These are phyloP conservation scores for Phytopythium delawarense DNA, from an alignment of 352 stramenopile genomes.

Conservation along the genomic window DNA sequence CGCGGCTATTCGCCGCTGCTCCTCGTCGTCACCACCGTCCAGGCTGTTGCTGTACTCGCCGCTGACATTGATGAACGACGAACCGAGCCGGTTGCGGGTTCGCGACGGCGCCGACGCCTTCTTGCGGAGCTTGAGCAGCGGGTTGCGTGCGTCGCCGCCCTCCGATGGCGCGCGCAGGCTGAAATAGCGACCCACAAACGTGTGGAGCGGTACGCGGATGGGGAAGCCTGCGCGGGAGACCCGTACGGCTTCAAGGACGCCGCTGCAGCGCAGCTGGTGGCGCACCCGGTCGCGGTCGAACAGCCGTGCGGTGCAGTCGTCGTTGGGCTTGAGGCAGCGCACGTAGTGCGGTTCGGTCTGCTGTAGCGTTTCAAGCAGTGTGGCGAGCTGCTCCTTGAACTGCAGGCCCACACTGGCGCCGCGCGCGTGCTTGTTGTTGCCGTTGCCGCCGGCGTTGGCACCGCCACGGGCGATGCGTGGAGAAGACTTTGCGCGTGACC, in stretches of 20 bases:
- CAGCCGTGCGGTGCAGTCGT: conserved; percentile 46
- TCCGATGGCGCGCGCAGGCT: conserved; percentile 35
- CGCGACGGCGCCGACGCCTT: conserved; percentile 9
- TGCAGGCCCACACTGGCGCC: conserved; percentile 77
- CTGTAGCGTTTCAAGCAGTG: conserved; percentile 65
- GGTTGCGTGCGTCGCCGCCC: conserved; percentile 27
- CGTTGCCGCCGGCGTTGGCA: conserved; percentile 2
- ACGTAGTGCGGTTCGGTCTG: conserved; percentile 86
- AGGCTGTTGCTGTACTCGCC: conserved; percentile 15
- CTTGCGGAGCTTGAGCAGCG: conserved; percentile 33
- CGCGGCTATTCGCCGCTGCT: conserved; percentile 20
- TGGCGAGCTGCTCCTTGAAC: conserved; percentile 84
- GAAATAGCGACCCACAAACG: conserved; percentile 76
- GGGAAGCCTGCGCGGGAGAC: conserved; percentile 82
- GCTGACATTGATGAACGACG: conserved; percentile 22
- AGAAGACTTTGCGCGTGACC: conserved; percentile 15
- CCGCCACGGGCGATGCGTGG: conserved; percentile 47
- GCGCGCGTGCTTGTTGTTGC: conserved; percentile 54
- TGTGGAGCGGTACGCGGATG: conserved; percentile 67
- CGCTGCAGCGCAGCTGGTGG: conserved; percentile 84
- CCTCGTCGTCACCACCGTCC: conserved; percentile 34
- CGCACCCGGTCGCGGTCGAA: conserved; percentile 72
- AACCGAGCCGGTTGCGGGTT: conserved; percentile 10
- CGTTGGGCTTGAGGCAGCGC: conserved; percentile 89
- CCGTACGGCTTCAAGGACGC: conserved; percentile 84